Conservation (phyloP, 768 basidiomycete genomes). For the Sistotremastrum suecicum region DNA sequence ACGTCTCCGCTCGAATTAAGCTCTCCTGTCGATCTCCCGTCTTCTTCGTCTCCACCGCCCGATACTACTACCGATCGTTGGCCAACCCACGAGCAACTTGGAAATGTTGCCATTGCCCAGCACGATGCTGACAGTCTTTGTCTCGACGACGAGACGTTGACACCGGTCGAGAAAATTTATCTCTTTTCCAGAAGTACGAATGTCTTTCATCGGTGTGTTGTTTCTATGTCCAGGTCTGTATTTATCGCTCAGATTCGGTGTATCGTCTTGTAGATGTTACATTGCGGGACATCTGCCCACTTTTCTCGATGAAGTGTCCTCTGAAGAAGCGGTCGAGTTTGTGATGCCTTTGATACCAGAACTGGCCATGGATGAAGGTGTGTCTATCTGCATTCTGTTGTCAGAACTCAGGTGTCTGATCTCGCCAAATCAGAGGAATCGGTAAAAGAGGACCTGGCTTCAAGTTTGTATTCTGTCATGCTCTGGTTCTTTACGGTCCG, state of each 20-base stretch:
- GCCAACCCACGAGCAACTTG: neutral
- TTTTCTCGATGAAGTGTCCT: conserved; percentile 59
- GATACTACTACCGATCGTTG: neutral
- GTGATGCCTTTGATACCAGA: conserved; percentile 80
- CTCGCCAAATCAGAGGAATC: conserved; percentile 44
- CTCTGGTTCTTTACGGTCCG: conserved; percentile 84
- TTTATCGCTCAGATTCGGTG: neutral
- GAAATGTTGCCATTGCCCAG: neutral
- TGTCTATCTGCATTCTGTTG: conserved; percentile 9
- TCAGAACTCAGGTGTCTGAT: neutral
- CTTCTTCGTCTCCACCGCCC: neutral
- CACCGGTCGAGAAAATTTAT: conserved; percentile 82
- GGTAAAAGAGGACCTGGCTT: conserved; percentile 78
- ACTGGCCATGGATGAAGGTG: conserved; percentile 79
- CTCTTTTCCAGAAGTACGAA: conserved; percentile 73
- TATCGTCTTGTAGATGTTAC: conserved; percentile 39
- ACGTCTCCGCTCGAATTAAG: conserved; percentile 9
- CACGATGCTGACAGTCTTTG: conserved; percentile 16
- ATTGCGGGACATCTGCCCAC: conserved; percentile 76
- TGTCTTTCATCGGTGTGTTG: conserved; percentile 36
- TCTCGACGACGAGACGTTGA: conserved; percentile 70
- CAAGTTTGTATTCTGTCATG: conserved; percentile 64
- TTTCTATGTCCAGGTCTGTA: neutral
- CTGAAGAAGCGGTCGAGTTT: conserved; percentile 84
- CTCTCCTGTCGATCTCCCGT: neutral